These are phyloP conservation scores for Colletotrichum theobromicola DNA, from an alignment of 2,329 filamentous ascomycete species.

Conservation along the genomic window DNA sequence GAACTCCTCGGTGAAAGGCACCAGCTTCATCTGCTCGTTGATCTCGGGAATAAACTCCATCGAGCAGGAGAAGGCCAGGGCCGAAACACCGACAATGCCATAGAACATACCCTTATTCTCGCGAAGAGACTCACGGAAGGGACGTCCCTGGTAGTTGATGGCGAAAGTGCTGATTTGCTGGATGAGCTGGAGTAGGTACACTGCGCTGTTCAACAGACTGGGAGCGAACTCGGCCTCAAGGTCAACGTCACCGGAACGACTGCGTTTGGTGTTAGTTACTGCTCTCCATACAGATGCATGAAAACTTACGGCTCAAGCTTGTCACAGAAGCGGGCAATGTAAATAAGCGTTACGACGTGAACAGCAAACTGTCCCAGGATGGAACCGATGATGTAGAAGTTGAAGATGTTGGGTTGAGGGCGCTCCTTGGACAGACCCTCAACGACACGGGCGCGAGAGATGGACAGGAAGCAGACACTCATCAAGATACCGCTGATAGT, in stretches of 20 bases:
- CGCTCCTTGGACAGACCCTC: conserved; percentile 96
- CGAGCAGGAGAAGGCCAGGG: conserved; percentile 90
- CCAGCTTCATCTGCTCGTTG: conserved; percentile 90
- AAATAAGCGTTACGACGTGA: conserved; percentile 92
- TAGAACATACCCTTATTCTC: conserved; percentile 99
- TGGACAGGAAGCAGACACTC: conserved; percentile 98
- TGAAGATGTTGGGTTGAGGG: conserved; percentile 98
- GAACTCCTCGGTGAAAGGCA: conserved; percentile 89
- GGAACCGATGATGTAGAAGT: conserved; percentile 97
- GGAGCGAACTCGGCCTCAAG: conserved; percentile 94
- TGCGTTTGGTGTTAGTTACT: conserved; percentile 36
- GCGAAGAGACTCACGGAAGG: conserved; percentile 93
- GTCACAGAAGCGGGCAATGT: conserved; percentile 89
- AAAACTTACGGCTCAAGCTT: conserved; percentile 79
- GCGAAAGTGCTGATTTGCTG: conserved; percentile 99
- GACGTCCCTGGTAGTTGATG: conserved; percentile 98
- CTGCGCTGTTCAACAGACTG: conserved; percentile 92
- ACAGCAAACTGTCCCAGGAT: conserved; percentile 97
- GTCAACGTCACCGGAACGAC: conserved; percentile 70
- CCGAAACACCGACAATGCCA: conserved; percentile 88
- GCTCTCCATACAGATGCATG: background rate
- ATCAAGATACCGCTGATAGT: conserved; percentile 99
- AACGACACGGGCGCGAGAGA: conserved; percentile 95
- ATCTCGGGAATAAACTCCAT: conserved; percentile 96
- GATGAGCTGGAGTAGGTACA: conserved; percentile 96